Conservation (phyloP, 768 basidiomycete species). For the Lentinula guzmanii region DNA sequence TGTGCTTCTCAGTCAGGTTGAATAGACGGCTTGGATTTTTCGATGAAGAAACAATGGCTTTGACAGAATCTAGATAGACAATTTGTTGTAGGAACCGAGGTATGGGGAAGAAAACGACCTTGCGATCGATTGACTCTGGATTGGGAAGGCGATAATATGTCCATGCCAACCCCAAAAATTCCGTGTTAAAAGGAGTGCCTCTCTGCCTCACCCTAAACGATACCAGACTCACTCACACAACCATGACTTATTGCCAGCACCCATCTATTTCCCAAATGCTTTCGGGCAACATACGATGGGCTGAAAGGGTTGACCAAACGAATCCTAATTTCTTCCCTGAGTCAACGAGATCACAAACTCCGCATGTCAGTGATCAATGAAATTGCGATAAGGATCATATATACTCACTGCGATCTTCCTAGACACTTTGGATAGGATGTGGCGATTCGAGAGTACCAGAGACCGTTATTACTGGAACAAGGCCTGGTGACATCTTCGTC, state of each 20-base stretch:
- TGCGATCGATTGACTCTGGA: no score
- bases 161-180: not conserved
- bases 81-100: no score
- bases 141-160: no score
- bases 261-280: not conserved
- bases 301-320: not conserved
- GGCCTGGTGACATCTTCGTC: no score
- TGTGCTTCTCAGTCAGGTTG: no score
- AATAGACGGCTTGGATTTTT: no score
- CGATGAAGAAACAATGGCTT: no score
- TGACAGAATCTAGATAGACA: no score
- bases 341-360: no score
- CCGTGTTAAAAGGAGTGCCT: not conserved
- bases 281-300: not conserved
- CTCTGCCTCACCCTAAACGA: not conserved
- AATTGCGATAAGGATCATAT: not conserved
- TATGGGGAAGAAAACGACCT: no score
- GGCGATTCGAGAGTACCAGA: slow-evolving; percentile 86
- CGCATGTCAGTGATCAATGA: not conserved
- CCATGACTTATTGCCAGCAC: not conserved
- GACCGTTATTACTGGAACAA: no score
- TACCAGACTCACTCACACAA: not conserved
- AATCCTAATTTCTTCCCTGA: not conserved
- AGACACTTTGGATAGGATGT: slow-evolving; percentile 79
- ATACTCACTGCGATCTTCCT: not conserved